These are phyloP conservation scores for Suhomyces emberorum DNA, from an alignment of 805 yeast genomes.

Conservation along the genomic window DNA sequence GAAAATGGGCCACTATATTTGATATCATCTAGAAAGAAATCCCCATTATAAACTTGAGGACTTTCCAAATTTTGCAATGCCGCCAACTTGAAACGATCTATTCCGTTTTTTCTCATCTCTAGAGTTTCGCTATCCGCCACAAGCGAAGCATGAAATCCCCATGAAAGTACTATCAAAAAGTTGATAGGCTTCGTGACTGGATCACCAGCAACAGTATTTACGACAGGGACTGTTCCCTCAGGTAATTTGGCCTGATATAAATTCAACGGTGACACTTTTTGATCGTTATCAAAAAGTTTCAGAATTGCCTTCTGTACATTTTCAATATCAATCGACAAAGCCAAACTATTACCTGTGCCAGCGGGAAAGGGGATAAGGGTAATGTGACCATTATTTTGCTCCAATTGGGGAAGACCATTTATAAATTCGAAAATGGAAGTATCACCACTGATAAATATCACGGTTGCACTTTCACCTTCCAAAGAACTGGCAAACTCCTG, in stretches of 20 bases:
- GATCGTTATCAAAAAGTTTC: conserved; percentile 29
- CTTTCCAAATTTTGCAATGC: conserved; percentile 50
- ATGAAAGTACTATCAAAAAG: conserved; percentile 66
- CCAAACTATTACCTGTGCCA: conserved; percentile 86
- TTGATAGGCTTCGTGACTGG: conserved; percentile 18
- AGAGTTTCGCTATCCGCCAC: conserved; percentile 78
- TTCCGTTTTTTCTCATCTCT: conserved; percentile 61
- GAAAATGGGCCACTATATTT: conserved; percentile 43
- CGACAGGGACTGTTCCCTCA: conserved; percentile 18
- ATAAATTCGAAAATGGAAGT: conserved; percentile 77
- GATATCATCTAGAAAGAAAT: conserved; percentile 15
- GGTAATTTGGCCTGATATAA: conserved; percentile 46
- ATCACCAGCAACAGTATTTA: conserved; percentile 16
- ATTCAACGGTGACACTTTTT: conserved; percentile 33
- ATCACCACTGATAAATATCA: conserved; percentile 78
- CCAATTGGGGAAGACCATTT: conserved; percentile 39
- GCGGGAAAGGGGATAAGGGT: conserved; percentile 53
- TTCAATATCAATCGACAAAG: conserved; percentile 52
- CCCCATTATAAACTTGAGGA: conserved; percentile 53
- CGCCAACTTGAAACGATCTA: conserved; percentile 66
- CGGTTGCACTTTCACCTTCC: conserved; percentile 26
- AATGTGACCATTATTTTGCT: conserved; percentile 8
- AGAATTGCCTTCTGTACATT: conserved; percentile 28
- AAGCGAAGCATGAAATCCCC: conserved; percentile 85
- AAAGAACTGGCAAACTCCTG: conserved; percentile 35